Conservation (phyloP, 768 basidiomycete genomes). For the Tulasnella sp. region DNA sequence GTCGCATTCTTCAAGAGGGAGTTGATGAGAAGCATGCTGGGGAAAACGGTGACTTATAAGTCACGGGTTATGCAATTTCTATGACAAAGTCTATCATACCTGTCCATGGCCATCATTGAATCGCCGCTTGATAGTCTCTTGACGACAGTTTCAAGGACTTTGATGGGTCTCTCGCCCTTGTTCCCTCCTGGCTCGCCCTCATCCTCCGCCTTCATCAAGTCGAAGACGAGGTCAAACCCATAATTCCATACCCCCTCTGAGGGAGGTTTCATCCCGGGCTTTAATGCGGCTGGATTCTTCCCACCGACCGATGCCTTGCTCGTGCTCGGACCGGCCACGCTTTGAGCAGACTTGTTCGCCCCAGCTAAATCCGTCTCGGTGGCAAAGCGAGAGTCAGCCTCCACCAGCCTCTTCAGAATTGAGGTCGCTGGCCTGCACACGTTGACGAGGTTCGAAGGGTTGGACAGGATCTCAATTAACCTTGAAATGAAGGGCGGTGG, state of each 20-base stretch:
- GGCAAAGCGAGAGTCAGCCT: constrained; percentile 74
- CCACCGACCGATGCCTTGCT: not conserved
- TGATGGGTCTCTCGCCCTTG: not conserved
- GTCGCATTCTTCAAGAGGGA: constrained; percentile 79
- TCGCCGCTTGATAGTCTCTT: constrained; percentile 77
- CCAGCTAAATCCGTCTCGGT: constrained; percentile 58
- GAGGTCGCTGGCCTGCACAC: constrained; percentile 90
- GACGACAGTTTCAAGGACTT: constrained; percentile 81
- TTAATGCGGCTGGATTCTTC: not conserved
- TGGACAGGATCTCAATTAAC: constrained; percentile 54
- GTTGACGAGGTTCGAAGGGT: constrained; percentile 77
- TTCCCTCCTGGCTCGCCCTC: not conserved
- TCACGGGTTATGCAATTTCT: not conserved
- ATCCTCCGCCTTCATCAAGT: constrained; percentile 63
- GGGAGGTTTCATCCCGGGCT: not conserved
- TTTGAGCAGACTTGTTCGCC: constrained; percentile 48
- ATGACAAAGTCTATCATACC: constrained; percentile 63
- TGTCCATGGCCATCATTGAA: constrained; percentile 82
- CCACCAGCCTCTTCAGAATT: constrained; percentile 86
- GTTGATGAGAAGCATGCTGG: constrained; percentile 90
- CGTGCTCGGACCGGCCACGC: not conserved
- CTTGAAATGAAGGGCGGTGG: constrained; percentile 70
- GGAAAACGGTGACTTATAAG: not conserved
- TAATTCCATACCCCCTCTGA: constrained; percentile 74
- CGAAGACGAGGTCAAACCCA: constrained; percentile 82